Evolutionary conservation across 768 basidiomycete species (phyloP).

Genomic region (Dentipellis sp.): DNA sequence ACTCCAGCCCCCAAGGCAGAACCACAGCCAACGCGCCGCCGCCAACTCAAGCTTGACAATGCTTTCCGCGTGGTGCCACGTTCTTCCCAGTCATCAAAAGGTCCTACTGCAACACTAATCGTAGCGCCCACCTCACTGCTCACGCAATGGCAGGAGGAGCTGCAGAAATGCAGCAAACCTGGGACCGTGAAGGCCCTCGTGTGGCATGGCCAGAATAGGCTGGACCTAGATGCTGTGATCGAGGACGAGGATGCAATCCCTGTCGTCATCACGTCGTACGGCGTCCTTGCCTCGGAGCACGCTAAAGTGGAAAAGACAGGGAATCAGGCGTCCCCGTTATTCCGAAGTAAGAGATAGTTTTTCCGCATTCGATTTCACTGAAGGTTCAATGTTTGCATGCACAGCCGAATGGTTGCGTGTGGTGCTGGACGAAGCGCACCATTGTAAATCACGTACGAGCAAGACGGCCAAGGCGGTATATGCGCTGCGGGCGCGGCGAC

Average conservation of each 20-base stretch:
- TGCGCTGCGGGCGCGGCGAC: constrained; percentile 64
- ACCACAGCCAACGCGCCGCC: constrained; percentile 28
- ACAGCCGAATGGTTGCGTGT: constrained; percentile 75
- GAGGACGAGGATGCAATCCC: constrained; percentile 56
- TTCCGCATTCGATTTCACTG: too few species aligned
- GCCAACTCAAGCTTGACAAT: constrained; percentile 53
- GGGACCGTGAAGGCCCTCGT: constrained; percentile 58
- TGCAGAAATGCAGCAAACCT: constrained; percentile 73
- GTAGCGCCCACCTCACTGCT: constrained; percentile 89
- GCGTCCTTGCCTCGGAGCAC: constrained; percentile 84
- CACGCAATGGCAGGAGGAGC: constrained; percentile 88
- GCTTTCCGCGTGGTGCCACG: constrained; percentile 43
- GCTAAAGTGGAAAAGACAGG: constrained; percentile 53
- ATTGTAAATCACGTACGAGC: constrained; percentile 84
- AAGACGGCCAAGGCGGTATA: constrained; percentile 87
- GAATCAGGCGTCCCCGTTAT: constrained; percentile 43
- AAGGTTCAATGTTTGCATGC: too few species aligned
- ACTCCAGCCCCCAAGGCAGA: constrained; percentile 22
- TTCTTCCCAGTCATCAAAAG: constrained; percentile 20
- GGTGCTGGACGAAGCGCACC: constrained; percentile 90
- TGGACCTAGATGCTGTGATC: constrained; percentile 54
- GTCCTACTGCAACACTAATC: constrained; percentile 67
- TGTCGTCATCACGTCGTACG: constrained; percentile 89
- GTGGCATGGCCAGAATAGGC: constrained; percentile 85
- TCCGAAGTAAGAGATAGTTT: constrained; percentile 41